phyloP scores from a whole-genome alignment of 257 asterid species.

The Solanum tacnaense region DNA sequence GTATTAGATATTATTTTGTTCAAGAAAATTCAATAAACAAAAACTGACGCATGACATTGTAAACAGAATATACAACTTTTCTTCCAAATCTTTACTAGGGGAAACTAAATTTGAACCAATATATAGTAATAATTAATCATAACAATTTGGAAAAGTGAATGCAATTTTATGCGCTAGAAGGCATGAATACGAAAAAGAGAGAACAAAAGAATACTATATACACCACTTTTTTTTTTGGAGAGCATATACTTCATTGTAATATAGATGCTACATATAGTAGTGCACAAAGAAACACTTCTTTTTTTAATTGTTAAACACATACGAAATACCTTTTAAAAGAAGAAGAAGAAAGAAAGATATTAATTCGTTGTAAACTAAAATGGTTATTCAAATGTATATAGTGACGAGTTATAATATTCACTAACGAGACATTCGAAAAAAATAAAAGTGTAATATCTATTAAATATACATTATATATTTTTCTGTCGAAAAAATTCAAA shows the following conservation, averaged over 20 bases:
- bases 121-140: not conserved
- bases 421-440: not conserved
- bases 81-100: not conserved
- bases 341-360: not conserved
- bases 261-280: not conserved
- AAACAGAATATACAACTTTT: not conserved
- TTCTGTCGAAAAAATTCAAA: rapidly evolving
- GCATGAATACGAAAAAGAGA: not conserved
- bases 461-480: not conserved
- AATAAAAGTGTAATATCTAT: not conserved
- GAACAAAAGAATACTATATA: not conserved
- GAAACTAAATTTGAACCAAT: not conserved
- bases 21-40: not conserved
- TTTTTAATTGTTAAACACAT: not conserved
- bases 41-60: not conserved
- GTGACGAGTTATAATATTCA: not conserved
- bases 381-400: not conserved
- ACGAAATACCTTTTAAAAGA: not conserved
- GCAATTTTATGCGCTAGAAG: not conserved
- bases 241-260: not conserved
- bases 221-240: not conserved
- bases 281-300: not conserved
- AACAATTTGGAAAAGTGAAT: not conserved
- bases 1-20: not conserved
- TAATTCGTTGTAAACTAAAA: not conserved